These are phyloP conservation scores for Brasenia schreberi DNA, from an alignment of 164 flowering plant genomes.

Conservation along the genomic window DNA sequence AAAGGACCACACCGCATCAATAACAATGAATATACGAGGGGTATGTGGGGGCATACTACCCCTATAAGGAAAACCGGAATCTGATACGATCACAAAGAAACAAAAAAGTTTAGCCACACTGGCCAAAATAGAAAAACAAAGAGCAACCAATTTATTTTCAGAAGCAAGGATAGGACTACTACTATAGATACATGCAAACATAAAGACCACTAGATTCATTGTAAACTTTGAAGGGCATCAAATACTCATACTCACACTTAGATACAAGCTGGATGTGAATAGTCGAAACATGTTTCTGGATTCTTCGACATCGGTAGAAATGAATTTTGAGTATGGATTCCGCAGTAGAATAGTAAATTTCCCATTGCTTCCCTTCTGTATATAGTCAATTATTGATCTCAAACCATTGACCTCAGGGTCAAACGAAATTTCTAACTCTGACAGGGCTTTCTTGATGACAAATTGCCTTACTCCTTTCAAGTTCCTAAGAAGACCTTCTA, in stretches of 20 bases:
- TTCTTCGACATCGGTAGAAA: background rate
- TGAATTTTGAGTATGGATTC: constrained; percentile 23
- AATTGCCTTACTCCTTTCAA: constrained; percentile 70
- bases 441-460: constrained; percentile 26
- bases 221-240: background rate
- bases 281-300: constrained; percentile 77
- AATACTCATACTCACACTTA: background rate
- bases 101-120: background rate
- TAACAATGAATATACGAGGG: constrained; percentile 55
- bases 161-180: background rate
- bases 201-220: background rate
- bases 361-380: constrained; percentile 53
- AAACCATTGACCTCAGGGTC: constrained; percentile 75
- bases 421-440: constrained; percentile 56
- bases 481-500: constrained; percentile 48
- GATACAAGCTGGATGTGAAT: constrained; percentile 46
- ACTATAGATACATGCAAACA: too few species aligned
- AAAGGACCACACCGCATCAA: constrained; percentile 94
- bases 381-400: constrained; percentile 64
- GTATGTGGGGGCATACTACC: constrained; percentile 84
- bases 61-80: constrained; percentile 69
- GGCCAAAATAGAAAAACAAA: background rate
- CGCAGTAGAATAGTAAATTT: constrained; percentile 45
- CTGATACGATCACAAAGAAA: constrained; percentile 24
- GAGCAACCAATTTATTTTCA: background rate